These are phyloP conservation scores for Mycocentrospora acerina DNA, from an alignment of 2,329 filamentous ascomycete species.

Conservation along the genomic window DNA sequence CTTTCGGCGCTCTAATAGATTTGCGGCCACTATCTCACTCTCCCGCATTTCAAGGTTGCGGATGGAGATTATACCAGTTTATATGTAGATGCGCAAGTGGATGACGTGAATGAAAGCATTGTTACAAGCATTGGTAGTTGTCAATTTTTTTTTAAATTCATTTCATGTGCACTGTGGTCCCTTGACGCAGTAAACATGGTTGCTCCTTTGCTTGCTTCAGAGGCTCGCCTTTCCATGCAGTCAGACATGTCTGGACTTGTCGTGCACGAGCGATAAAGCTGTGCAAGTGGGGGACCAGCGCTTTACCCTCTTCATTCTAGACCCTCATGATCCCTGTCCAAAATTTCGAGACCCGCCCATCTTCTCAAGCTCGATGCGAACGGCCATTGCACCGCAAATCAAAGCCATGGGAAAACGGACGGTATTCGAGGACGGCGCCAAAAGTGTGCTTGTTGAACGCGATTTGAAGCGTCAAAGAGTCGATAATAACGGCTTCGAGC, in stretches of 20 bases:
- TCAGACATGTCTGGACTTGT: too few species aligned
- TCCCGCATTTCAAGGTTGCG: slow-evolving; percentile 4
- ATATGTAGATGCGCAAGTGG: slow-evolving; percentile 30
- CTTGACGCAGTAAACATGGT: too few species aligned
- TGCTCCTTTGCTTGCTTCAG: too few species aligned
- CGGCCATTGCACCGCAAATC: slow-evolving; percentile 7
- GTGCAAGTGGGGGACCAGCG: too few species aligned
- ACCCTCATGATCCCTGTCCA: slow-evolving; percentile 12
- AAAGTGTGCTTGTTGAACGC: slow-evolving; percentile 19
- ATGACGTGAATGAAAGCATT: slow-evolving; percentile 29
- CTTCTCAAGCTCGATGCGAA: slow-evolving; percentile 17
- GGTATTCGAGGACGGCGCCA: slow-evolving; percentile 32
- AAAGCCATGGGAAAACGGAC: slow-evolving; percentile 36
- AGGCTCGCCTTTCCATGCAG: too few species aligned
- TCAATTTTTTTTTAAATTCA: too few species aligned
- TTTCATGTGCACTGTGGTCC: too few species aligned
- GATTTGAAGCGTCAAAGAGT: slow-evolving; percentile 36
- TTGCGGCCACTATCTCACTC: slow-evolving; percentile 18
- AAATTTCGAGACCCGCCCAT: slow-evolving; percentile 14
- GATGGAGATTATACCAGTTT: slow-evolving; percentile 21
- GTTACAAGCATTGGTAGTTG: slow-evolving; percentile 6
- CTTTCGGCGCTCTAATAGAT: slow-evolving; percentile 32
- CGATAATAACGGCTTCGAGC: slow-evolving; percentile 24
- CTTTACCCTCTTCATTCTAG: slow-evolving; percentile 8
- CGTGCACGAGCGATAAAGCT: too few species aligned